Base-by-base conservation (phyloP, 805 yeast genomes). In the Dipodascus albidus region DNA sequence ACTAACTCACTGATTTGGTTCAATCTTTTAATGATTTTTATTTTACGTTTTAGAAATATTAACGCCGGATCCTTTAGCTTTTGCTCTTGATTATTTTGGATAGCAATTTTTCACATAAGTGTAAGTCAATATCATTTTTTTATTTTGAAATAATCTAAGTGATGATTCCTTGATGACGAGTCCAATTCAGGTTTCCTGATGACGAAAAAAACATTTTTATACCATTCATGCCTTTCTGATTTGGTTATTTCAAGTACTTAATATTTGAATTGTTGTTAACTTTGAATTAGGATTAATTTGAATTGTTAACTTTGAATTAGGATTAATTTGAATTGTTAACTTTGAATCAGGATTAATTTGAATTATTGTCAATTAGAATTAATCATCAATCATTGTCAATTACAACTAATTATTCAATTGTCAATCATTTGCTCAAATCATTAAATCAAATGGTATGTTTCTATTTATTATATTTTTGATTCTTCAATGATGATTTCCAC, bases 121-220 rank as follows among this genome's bases (percentile, higher is more conserved):
- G 44, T 38, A 38, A 38, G 44, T 38, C 6, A 38, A 38, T 38
- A 38, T 19, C 8, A 38, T 38, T 6, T 14, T 38, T 38, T 38
- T 14, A 14, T 6, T 14, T 38, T 38, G 44, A 38, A 17, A 38
- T 38, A 11, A 6, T 38, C n/a, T n/a, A 38, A 4, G 15, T 38
- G 44, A 38, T 38, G 44, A 38, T 38, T 38, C 44, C 44, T 38
- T 38, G 44, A 38, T 38, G 44, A 38, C 44, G 44, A 38, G 44
- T 38, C 44, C 44, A 38, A 38, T 38, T 38, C 44, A 38, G 44
- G 44, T 38, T 38, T 38, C 44, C 44, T 38, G 44, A 38, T 38
- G 44, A 38, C 44, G 44, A 38, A 38, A 38, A 38, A 38, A 38
- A 38, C 44, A 38, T 38, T 38, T 38, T 38, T 6, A 38, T 38